These are phyloP conservation scores for Raffaelea ambrosiae DNA, from an alignment of 2,329 filamentous ascomycete genomes.

Conservation along the genomic window DNA sequence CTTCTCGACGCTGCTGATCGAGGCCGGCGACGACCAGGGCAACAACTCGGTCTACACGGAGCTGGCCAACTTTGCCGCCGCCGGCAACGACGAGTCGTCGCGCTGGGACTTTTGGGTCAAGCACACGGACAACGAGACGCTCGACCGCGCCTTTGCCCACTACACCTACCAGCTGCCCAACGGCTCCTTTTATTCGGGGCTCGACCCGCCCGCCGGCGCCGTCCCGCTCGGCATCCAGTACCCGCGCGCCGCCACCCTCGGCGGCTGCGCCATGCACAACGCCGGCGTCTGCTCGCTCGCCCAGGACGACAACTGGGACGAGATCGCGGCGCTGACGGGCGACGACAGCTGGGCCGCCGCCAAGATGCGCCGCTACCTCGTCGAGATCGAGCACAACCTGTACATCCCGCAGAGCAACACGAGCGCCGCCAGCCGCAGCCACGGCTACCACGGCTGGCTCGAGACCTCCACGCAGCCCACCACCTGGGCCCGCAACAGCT, in stretches of 20 bases:
- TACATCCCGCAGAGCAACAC: slow-evolving; percentile 21
- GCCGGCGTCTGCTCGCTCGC: slow-evolving; percentile 41
- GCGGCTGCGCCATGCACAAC: slow-evolving; percentile 35
- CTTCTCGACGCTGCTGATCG: slow-evolving; percentile 40
- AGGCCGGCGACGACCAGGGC: slow-evolving; percentile 43
- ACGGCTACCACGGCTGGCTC: slow-evolving; percentile 31
- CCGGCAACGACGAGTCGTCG: slow-evolving; percentile 7
- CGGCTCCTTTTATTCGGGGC: slow-evolving; percentile 16
- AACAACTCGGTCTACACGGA: slow-evolving; percentile 16
- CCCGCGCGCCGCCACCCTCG: slow-evolving; percentile 17
- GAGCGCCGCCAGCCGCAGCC: too few relatives aligned
- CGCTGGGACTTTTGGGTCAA: slow-evolving; percentile 11
- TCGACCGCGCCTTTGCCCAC: slow-evolving; percentile 35
- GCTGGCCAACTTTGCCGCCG: slow-evolving; percentile 21
- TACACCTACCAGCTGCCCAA: slow-evolving; percentile 29
- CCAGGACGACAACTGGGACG: slow-evolving; percentile 38
- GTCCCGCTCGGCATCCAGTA: slow-evolving; percentile 16
- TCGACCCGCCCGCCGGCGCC: slow-evolving; percentile 12
- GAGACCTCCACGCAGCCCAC: slow-evolving; percentile 13
- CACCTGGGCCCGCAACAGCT: slow-evolving; percentile 4
- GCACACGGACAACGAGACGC: slow-evolving; percentile 8
- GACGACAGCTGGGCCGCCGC: slow-evolving; percentile 38
- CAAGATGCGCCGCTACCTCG: slow-evolving; percentile 41
- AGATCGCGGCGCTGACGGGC: slow-evolving; percentile 38
- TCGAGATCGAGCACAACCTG: slow-evolving; percentile 34